These are phyloP conservation scores for Monosporascus sp. DNA, from an alignment of 2,329 filamentous ascomycete genomes.

Conservation along the genomic window DNA sequence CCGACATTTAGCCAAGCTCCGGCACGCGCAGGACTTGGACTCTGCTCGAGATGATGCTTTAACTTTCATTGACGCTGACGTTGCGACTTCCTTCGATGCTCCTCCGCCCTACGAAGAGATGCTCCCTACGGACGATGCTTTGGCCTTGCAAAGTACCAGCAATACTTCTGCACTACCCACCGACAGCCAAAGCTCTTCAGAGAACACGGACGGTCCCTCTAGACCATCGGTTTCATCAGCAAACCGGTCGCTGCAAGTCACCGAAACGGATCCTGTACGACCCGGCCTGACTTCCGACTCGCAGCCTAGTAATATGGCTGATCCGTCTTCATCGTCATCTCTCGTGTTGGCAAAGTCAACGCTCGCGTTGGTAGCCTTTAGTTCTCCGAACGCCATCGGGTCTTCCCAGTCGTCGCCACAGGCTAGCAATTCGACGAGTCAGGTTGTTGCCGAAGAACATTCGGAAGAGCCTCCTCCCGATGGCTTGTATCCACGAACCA, in stretches of 20 bases:
- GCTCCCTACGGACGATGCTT: not conserved
- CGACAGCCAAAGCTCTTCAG: not conserved
- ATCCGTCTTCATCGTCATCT: not conserved
- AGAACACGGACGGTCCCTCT: not conserved
- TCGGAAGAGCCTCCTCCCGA: not conserved
- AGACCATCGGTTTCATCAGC: not conserved
- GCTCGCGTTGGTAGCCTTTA: not conserved
- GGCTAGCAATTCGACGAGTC: not conserved
- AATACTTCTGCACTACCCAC: not conserved
- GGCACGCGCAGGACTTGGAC: not conserved
- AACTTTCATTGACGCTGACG: not conserved
- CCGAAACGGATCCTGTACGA: too few species aligned
- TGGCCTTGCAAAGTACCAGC: not conserved
- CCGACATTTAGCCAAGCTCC: not conserved
- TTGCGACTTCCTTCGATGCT: not conserved
- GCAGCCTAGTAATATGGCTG: not conserved
- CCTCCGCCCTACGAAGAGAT: not conserved
- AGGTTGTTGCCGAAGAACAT: not conserved
- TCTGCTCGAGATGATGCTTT: slow-evolving; percentile 3
- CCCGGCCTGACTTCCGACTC: not conserved
- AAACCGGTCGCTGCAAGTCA: not conserved
- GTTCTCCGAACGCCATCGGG: not conserved
- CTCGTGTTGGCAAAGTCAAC: not conserved
- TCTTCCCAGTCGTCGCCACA: not conserved
- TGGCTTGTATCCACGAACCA: not conserved